Conservation (phyloP, 2,329 filamentous ascomycete species). For the Aureobasidium sp. region DNA sequence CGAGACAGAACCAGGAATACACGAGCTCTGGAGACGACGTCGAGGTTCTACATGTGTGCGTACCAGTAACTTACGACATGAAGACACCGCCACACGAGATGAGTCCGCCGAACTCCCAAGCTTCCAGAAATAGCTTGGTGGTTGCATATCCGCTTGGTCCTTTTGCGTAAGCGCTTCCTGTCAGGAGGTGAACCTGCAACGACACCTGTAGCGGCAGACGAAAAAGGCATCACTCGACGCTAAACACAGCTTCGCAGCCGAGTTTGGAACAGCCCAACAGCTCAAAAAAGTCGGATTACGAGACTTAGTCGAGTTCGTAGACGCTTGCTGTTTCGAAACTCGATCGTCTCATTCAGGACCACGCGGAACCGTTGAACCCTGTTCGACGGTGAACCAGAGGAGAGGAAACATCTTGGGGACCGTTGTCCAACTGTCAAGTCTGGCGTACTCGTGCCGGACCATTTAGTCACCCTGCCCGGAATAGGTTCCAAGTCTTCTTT, state of each 20-base stretch:
- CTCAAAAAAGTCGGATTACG: not conserved
- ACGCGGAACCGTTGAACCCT: constrained; percentile 5
- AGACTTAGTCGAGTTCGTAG: not conserved
- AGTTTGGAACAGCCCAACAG: not conserved
- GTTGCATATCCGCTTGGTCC: not conserved
- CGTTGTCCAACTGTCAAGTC: not conserved
- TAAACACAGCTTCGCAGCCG: not conserved
- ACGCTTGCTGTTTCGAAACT: not conserved
- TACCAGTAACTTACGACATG: too few relatives aligned
- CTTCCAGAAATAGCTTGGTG: not conserved
- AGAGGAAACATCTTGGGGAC: not conserved
- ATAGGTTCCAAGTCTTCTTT: not conserved
- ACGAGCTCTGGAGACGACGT: not conserved
- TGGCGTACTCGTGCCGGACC: not conserved
- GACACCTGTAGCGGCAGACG: not conserved
- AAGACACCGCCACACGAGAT: not conserved
- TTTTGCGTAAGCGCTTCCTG: not conserved
- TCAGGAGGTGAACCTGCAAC: not conserved
- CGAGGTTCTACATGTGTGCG: not conserved
- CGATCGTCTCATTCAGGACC: not conserved
- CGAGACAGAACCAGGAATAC: not conserved
- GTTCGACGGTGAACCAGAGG: not conserved
- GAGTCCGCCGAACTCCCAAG: not conserved
- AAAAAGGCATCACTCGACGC: not conserved
- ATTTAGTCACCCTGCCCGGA: not conserved